These are phyloP conservation scores for Zizania latifolia DNA, from an alignment of 176 grass and related monocot genomes.

Conservation along the genomic window DNA sequence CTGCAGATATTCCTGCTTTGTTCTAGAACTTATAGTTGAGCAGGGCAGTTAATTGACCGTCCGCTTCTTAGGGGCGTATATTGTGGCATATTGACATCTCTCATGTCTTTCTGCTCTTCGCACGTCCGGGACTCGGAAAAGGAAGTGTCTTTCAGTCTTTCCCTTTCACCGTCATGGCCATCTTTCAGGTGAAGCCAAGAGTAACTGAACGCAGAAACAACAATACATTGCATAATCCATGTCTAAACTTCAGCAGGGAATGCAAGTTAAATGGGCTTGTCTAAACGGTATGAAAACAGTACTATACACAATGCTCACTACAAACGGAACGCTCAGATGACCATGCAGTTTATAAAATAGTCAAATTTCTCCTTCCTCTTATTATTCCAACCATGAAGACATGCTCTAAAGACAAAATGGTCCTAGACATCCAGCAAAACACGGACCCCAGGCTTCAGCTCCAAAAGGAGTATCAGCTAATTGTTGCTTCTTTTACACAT, in stretches of 20 bases:
- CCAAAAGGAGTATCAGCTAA: neutral
- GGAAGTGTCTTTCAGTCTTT: no score
- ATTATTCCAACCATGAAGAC: neutral
- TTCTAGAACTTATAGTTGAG: no score
- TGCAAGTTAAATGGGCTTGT: neutral
- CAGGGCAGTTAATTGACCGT: no score
- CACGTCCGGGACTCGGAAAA: no score
- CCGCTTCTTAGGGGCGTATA: no score
- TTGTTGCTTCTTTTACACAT: slow-evolving; percentile 49
- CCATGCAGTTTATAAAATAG: neutral
- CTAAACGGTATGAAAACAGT: neutral
- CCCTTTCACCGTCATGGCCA: no score
- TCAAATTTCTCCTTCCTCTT: neutral
- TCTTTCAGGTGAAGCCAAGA: neutral
- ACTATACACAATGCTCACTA: slow-evolving; percentile 19
- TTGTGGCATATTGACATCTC: no score
- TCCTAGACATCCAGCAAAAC: neutral
- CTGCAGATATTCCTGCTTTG: no score
- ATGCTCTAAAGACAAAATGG: neutral
- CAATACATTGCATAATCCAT: neutral
- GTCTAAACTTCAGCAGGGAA: neutral
- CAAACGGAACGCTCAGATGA: neutral
- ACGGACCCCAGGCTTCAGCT: neutral
- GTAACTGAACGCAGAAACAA: neutral
- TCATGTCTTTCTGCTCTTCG: no score